phyloP scores from a whole-genome alignment of 148 eudicot species.

The Vaccinium myrtillus region DNA sequence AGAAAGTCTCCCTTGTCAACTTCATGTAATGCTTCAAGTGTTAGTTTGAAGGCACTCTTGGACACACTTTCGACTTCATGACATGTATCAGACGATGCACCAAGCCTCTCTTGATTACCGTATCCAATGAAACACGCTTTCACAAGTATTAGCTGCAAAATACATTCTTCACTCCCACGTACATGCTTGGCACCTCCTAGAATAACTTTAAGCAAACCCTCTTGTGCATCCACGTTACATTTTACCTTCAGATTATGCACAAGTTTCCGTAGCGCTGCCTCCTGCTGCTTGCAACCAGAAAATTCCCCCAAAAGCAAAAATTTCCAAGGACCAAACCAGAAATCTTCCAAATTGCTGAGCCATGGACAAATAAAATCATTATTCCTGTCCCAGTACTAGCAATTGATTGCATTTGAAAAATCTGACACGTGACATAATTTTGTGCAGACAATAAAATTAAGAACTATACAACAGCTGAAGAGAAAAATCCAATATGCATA shows the following conservation, averaged over 20 bases:
- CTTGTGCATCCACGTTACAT: constrained; percentile 34
- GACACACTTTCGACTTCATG: constrained; percentile 32
- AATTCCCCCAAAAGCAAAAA: constrained; percentile 67
- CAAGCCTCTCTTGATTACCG: constrained; percentile 19
- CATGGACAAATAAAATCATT: neutral
- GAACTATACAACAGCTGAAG: neutral
- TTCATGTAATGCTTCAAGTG: constrained; percentile 39
- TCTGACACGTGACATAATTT: neutral
- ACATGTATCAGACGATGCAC: constrained; percentile 17
- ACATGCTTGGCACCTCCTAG: constrained; percentile 45
- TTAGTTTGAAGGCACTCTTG: constrained; percentile 29
- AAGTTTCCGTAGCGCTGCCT: constrained; percentile 41
- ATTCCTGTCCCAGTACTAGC: too few species aligned
- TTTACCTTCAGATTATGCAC: constrained; percentile 37
- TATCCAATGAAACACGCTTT: constrained; percentile 58
- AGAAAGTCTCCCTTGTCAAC: constrained; percentile 49
- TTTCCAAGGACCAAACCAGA: constrained; percentile 83
- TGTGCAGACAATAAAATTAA: neutral
- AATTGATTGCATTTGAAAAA: too few species aligned
- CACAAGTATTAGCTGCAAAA: constrained; percentile 48
- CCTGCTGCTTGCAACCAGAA: constrained; percentile 44
- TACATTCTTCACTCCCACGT: constrained; percentile 34
- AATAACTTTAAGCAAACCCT: constrained; percentile 43
- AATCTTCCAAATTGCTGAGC: constrained; percentile 69
- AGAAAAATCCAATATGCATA: neutral